Conservation (phyloP, 2,329 filamentous ascomycete genomes). For the Trichoderma hamatum region DNA sequence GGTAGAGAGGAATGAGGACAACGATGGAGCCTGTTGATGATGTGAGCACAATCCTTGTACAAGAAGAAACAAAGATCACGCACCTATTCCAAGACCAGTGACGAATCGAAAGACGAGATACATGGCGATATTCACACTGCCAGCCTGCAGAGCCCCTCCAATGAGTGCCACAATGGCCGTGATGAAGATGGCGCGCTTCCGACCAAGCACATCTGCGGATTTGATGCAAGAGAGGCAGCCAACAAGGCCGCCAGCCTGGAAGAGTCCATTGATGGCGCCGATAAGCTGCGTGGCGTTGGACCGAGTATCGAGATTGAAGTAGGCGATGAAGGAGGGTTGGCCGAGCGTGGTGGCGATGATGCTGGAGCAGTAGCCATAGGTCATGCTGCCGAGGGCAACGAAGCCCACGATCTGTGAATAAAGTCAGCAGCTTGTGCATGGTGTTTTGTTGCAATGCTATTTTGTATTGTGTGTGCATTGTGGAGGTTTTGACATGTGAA, state of each 20-base stretch:
- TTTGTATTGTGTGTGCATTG: not conserved
- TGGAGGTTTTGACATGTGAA: not conserved
- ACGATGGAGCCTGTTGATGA: not conserved
- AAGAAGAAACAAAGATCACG: not conserved
- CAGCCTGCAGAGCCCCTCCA: constrained; percentile 2
- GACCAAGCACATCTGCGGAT: not conserved
- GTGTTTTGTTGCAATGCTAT: not conserved
- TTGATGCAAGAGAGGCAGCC: constrained; percentile 1
- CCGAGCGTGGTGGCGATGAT: constrained; percentile 12
- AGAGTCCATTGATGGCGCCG: constrained; percentile 15
- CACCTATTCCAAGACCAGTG: constrained; percentile 5
- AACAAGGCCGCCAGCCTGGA: not conserved
- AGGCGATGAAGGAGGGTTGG: not conserved
- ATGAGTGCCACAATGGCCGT: not conserved
- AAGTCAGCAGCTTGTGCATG: not conserved
- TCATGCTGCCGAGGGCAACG: constrained; percentile 8
- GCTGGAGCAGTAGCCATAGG: constrained; percentile 11
- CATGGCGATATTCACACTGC: constrained; percentile 8
- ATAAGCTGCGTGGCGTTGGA: constrained; percentile 8
- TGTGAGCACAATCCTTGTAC: not conserved
- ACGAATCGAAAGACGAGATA: constrained; percentile 11
- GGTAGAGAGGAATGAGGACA: constrained; percentile 2
- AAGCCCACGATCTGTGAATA: not conserved
- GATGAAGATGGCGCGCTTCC: constrained; percentile 7
- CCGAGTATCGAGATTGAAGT: constrained; percentile 2